Evolutionary conservation across 495 filamentous ascomycete genomes (phyloP).

Genomic region (Trichoderma orchidacearum): DNA sequence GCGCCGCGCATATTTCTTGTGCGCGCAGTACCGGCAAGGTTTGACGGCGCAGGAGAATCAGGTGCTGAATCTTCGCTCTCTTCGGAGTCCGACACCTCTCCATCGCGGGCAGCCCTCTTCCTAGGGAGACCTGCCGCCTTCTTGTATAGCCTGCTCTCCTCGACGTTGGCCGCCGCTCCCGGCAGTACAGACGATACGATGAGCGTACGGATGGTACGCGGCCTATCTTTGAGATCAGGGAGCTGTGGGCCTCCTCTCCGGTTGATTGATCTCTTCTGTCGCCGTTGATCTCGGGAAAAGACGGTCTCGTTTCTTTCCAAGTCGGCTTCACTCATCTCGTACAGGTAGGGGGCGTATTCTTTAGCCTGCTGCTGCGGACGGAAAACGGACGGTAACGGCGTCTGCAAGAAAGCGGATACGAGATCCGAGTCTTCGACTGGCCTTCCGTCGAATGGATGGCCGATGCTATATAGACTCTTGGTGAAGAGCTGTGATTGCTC

Average conservation of each 20-base stretch:
- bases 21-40: conserved; percentile 64
- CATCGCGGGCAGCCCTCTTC: conserved; percentile 41
- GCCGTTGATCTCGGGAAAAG: conserved; percentile 79
- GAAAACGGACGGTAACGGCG: conserved; percentile 71
- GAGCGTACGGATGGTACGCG: conserved; percentile 77
- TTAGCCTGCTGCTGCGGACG: conserved; percentile 81
- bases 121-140: conserved; percentile 40
- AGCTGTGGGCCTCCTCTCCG: conserved; percentile 86
- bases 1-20: conserved; percentile 81
- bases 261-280: conserved; percentile 91
- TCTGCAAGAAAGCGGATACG: conserved; percentile 68
- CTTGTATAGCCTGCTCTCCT: conserved; percentile 80
- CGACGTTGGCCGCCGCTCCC: conserved; percentile 63
- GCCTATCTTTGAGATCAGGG: conserved; percentile 90
- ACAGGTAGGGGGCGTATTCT: conserved; percentile 84
- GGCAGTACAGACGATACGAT: conserved; percentile 85
- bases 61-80: conserved; percentile 78
- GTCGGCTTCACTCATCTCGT: conserved; percentile 84
- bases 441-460: conserved; percentile 88
- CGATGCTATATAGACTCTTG: conserved; percentile 80
- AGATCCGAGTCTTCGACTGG: conserved; percentile 87
- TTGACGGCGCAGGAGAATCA: conserved; percentile 70
- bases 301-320: conserved; percentile 84
- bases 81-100: conserved; percentile 76
- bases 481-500: conserved; percentile 93